These are phyloP conservation scores for Ustilago bromivora DNA, from an alignment of 1,284 basidiomycete species.

Conservation along the genomic window DNA sequence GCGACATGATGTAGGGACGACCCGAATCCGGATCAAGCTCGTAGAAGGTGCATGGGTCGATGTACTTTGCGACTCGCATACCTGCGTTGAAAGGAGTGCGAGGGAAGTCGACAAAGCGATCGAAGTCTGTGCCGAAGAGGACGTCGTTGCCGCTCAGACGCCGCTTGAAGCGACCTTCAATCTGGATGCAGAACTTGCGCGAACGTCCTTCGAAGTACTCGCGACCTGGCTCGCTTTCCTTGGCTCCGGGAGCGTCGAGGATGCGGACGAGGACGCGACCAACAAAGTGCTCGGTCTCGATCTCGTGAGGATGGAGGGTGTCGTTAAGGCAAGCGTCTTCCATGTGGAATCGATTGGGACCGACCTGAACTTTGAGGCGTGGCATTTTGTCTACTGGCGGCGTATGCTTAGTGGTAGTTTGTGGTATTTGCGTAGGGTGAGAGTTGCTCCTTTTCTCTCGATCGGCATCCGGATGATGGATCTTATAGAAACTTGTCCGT, in stretches of 20 bases:
- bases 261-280: slow-evolving; percentile 71
- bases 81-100: slow-evolving; percentile 70
- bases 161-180: slow-evolving; percentile 71
- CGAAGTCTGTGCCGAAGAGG: slow-evolving; percentile 66
- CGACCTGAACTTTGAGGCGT: slow-evolving; percentile 68
- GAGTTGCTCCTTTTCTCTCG: neutral
- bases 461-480: neutral
- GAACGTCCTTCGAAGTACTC: slow-evolving; percentile 68
- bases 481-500: neutral
- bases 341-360: slow-evolving; percentile 68
- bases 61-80: slow-evolving; percentile 70
- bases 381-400: slow-evolving; percentile 46
- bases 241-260: slow-evolving; percentile 68
- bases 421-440: neutral
- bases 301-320: slow-evolving; percentile 68
- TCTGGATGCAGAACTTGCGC: slow-evolving; percentile 71
- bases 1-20: slow-evolving; percentile 71
- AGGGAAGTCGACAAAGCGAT: slow-evolving; percentile 67
- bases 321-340: slow-evolving; percentile 70
- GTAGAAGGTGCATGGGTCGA: slow-evolving; percentile 69
- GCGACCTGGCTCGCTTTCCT: slow-evolving; percentile 58
- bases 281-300: slow-evolving; percentile 70
- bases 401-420: neutral
- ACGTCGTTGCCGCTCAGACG: slow-evolving; percentile 62
- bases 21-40: slow-evolving; percentile 68